Conservation (phyloP, 2,329 filamentous ascomycete species). For the Nemania diffusa region DNA sequence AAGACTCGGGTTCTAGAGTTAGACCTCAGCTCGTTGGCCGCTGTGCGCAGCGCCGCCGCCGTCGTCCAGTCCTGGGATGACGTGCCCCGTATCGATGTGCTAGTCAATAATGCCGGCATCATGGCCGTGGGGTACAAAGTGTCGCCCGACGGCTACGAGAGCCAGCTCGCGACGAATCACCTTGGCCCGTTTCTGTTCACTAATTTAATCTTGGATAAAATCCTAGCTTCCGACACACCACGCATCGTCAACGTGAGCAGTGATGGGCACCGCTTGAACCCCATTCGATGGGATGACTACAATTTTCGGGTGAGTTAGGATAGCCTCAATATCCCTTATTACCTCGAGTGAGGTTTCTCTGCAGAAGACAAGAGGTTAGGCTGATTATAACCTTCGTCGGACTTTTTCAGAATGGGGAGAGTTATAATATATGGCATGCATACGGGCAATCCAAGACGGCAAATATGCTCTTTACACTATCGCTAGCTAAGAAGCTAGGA, state of each 20-base stretch:
- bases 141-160: background rate
- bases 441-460: background rate
- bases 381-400: background rate
- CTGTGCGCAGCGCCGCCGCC: slow-evolving; percentile 50
- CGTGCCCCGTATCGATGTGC: slow-evolving; percentile 36
- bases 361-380: too few relatives aligned
- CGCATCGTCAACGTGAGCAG: slow-evolving; percentile 1
- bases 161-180: background rate
- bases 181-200: background rate
- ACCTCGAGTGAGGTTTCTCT: too few relatives aligned
- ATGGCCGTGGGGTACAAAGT: slow-evolving; percentile 50
- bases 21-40: slow-evolving; percentile 27
- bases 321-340: too few relatives aligned
- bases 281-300: slow-evolving; percentile 2
- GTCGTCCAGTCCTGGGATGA: slow-evolving; percentile 50
- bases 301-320: background rate
- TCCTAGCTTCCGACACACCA: background rate
- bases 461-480: background rate
- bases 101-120: slow-evolving; percentile 48
- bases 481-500: background rate
- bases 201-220: background rate
- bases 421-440: background rate
- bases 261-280: background rate
- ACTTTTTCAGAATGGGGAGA: background rate
- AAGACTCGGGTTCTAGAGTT: slow-evolving; percentile 48